phyloP scores from a whole-genome alignment of 1,284 basidiomycete genomes.

The Tilletiopsis washingtonensis region DNA sequence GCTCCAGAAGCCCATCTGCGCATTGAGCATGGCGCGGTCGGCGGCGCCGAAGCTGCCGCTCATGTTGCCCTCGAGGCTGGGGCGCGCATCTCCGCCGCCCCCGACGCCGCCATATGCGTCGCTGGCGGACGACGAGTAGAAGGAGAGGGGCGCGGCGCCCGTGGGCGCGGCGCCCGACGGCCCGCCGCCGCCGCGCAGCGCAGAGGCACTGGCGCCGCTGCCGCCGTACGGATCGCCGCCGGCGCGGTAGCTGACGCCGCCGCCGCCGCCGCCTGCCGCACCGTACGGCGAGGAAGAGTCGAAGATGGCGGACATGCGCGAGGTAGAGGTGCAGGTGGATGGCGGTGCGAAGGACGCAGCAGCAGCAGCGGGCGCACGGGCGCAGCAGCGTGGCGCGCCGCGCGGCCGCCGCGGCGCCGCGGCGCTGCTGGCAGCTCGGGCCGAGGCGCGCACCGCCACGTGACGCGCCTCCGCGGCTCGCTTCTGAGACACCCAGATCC shows the following conservation, averaged over 20 bases:
- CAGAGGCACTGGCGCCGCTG: not conserved
- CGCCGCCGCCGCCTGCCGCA: not conserved
- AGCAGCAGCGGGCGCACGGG: too few relatives aligned
- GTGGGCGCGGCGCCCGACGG: too few relatives aligned
- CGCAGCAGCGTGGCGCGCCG: too few relatives aligned
- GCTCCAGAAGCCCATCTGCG: slow-evolving; percentile 38
- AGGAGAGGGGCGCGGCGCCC: too few relatives aligned
- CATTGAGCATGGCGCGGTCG: slow-evolving; percentile 27
- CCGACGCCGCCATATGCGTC: not conserved
- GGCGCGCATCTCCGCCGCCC: slow-evolving; percentile 6
- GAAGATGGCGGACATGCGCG: not conserved
- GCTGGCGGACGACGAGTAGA: not conserved
- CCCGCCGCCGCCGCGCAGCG: too few relatives aligned
- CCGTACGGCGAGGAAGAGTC: not conserved
- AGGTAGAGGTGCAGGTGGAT: too few relatives aligned
- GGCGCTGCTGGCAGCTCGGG: too few relatives aligned
- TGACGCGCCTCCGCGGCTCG: too few relatives aligned
- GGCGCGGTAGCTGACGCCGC: not conserved
- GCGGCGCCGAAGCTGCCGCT: slow-evolving; percentile 5
- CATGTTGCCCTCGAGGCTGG: slow-evolving; percentile 33
- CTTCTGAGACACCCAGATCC: too few relatives aligned
- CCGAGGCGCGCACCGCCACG: too few relatives aligned
- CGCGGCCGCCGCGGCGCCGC: too few relatives aligned
- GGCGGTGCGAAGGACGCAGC: too few relatives aligned
- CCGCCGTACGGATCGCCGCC: not conserved